phyloP scores from a whole-genome alignment of 176 grass and related monocot species.

The Thinopyrum elongatum region DNA sequence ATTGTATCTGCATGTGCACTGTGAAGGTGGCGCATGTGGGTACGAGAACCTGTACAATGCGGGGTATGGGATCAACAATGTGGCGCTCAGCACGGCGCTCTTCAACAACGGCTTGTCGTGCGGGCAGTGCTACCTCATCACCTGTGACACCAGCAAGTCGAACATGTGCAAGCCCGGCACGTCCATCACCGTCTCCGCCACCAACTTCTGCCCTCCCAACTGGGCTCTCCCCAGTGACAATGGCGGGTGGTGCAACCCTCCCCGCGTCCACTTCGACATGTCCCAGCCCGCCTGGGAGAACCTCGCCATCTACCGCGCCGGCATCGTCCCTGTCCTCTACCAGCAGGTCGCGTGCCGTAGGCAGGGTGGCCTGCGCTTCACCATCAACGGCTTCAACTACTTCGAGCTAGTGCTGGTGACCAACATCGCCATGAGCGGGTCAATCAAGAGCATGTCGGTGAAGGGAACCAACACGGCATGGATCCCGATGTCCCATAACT shows the following conservation, averaged over 20 bases:
- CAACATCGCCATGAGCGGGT: slow-evolving; percentile 38
- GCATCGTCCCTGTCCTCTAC: slow-evolving; percentile 52
- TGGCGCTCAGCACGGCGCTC: slow-evolving; percentile 45
- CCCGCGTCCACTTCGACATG: slow-evolving; percentile 52
- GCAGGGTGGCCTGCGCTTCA: slow-evolving; percentile 37
- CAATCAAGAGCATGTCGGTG: slow-evolving; percentile 19
- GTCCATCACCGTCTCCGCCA: slow-evolving; percentile 39
- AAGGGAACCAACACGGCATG: slow-evolving; percentile 18
- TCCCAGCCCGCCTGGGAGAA: slow-evolving; percentile 39
- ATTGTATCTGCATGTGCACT: no score
- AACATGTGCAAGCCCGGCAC: slow-evolving; percentile 32
- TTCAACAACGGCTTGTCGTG: slow-evolving; percentile 52
- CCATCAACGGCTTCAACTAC: slow-evolving; percentile 35
- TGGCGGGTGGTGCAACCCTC: slow-evolving; percentile 49
- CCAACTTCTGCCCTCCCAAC: slow-evolving; percentile 56
- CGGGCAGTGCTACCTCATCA: slow-evolving; percentile 47
- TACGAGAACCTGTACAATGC: no score
- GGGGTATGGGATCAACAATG: no score
- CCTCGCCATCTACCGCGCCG: slow-evolving; percentile 20
- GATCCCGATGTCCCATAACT: slow-evolving; percentile 40
- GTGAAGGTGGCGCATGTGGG: no score
- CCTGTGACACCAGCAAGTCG: slow-evolving; percentile 6
- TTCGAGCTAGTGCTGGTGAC: slow-evolving; percentile 49
- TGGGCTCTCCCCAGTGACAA: slow-evolving; percentile 9
- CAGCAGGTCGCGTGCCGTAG: slow-evolving; percentile 41